These are phyloP conservation scores for Mariannaea sp. DNA, from an alignment of 2,329 filamentous ascomycete species.

Conservation along the genomic window DNA sequence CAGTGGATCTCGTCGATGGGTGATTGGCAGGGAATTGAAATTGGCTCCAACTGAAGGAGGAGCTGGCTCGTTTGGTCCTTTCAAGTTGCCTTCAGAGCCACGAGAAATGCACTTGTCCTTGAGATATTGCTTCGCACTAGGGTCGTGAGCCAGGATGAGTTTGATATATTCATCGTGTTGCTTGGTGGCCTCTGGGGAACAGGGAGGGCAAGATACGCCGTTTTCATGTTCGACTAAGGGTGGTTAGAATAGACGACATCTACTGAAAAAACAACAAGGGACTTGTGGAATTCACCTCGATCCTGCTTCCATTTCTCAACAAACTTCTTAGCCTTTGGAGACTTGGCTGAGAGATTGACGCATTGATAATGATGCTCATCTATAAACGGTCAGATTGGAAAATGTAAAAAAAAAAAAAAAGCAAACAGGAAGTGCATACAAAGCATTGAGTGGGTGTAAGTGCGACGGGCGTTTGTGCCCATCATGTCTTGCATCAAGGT, in stretches of 20 bases:
- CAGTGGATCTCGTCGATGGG: not conserved
- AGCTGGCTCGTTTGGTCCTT: not conserved
- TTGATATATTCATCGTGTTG: not conserved
- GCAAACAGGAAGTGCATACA: conserved; percentile 26
- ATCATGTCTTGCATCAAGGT: conserved; percentile 46
- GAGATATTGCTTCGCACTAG: conserved; percentile 10
- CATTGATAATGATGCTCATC: conserved; percentile 55
- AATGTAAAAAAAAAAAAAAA: not conserved
- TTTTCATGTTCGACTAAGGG: conserved; percentile 17
- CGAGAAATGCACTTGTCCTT: not conserved
- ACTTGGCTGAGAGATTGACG: conserved; percentile 43
- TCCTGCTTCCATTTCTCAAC: conserved; percentile 40
- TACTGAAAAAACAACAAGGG: not conserved
- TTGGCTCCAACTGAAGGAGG: not conserved
- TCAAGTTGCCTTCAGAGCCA: not conserved
- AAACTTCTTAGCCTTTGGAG: conserved; percentile 44
- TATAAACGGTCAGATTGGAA: conserved; percentile 37
- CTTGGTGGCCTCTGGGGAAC: not conserved
- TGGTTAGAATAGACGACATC: conserved; percentile 9
- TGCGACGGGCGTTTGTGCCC: conserved; percentile 43
- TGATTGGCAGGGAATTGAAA: not conserved
- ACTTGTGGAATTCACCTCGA: conserved; percentile 30
- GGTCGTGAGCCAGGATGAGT: conserved; percentile 8
- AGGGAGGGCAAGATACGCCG: conserved; percentile 1
- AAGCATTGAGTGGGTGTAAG: conserved; percentile 48